A percentile compares a stretch with the other conserved stretches of the same genome.
These are phyloP conservation scores for Daldinia grandis DNA, from an alignment of 495 filamentous ascomycete genomes.

Conservation along the genomic window DNA sequence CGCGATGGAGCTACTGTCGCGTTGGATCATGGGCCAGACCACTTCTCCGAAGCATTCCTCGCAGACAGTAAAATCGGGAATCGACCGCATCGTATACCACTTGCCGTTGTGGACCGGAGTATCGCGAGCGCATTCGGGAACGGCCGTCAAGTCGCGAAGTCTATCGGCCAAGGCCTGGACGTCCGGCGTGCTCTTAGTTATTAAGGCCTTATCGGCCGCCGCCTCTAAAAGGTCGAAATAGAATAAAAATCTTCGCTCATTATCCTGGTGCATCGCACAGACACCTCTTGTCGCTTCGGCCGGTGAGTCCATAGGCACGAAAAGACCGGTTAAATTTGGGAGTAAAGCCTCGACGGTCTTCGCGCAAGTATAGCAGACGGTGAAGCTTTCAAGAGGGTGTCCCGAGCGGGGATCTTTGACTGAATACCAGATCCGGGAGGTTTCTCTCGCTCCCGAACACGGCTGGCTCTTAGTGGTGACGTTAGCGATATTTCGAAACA, in stretches of 20 bases:
- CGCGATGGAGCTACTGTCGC: slow-evolving; percentile 60
- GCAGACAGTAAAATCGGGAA: slow-evolving; percentile 55
- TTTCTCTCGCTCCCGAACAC: slow-evolving; percentile 46
- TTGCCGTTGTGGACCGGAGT: slow-evolving; percentile 36
- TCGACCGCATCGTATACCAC: slow-evolving; percentile 53
- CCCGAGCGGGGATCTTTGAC: slow-evolving; percentile 50
- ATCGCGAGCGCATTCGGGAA: slow-evolving; percentile 51
- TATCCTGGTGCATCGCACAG: slow-evolving; percentile 53
- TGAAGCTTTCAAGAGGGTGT: slow-evolving; percentile 48
- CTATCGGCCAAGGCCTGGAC: slow-evolving; percentile 49
- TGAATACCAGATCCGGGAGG: slow-evolving; percentile 53
- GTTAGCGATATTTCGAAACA: slow-evolving; percentile 52
- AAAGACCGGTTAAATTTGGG: slow-evolving; percentile 53
- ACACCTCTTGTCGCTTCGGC: slow-evolving; percentile 46
- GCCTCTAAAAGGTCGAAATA: slow-evolving; percentile 55
- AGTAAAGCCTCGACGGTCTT: slow-evolving; percentile 53
- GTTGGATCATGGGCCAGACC: slow-evolving; percentile 68
- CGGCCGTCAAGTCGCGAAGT: slow-evolving; percentile 45
- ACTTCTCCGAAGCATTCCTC: slow-evolving; percentile 70
- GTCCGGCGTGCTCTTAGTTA: slow-evolving; percentile 45
- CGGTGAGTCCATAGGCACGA: slow-evolving; percentile 49
- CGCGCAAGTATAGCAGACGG: slow-evolving; percentile 53
- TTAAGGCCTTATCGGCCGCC: slow-evolving; percentile 50
- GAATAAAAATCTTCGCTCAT: slow-evolving; percentile 49
- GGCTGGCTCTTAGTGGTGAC: slow-evolving; percentile 46